Conservation (phyloP, 2,329 filamentous ascomycete species). For the Stachybotrys chlorohalonatus region DNA sequence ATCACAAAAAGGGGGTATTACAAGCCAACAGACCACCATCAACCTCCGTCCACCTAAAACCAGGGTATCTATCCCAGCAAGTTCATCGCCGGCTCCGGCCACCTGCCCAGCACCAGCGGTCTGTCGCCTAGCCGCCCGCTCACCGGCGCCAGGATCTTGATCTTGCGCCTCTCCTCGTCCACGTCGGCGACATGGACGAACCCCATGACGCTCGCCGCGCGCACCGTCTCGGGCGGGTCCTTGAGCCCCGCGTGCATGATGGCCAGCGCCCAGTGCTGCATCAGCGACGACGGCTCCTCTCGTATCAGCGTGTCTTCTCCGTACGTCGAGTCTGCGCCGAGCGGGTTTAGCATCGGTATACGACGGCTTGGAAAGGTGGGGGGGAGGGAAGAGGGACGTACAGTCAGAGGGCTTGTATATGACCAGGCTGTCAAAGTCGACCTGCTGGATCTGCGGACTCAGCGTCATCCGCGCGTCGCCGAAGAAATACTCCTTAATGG, state of each 20-base stretch:
- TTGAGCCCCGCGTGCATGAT: slow-evolving; percentile 69
- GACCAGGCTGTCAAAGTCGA: slow-evolving; percentile 65
- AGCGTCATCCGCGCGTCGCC: slow-evolving; percentile 68
- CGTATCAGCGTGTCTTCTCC: slow-evolving; percentile 45
- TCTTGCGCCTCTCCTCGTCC: slow-evolving; percentile 71
- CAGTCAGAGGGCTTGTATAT: slow-evolving; percentile 63
- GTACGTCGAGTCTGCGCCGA: slow-evolving; percentile 15
- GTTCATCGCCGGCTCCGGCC: slow-evolving; percentile 79
- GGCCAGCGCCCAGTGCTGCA: slow-evolving; percentile 77
- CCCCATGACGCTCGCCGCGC: slow-evolving; percentile 78
- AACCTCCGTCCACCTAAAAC: background rate
- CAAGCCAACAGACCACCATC: too few relatives aligned
- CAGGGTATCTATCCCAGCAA: slow-evolving; percentile 45
- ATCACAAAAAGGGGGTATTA: background rate
- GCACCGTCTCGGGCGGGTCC: slow-evolving; percentile 62
- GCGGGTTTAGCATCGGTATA: background rate
- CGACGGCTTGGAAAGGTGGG: background rate
- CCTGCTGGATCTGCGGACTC: slow-evolving; percentile 78
- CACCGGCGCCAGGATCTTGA: slow-evolving; percentile 76
- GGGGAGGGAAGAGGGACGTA: slow-evolving; percentile 23
- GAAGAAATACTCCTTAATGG: slow-evolving; percentile 92
- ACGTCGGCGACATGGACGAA: slow-evolving; percentile 91
- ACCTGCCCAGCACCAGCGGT: slow-evolving; percentile 75
- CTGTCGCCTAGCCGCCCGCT: slow-evolving; percentile 70
- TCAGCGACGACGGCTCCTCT: slow-evolving; percentile 53